phyloP scores from a whole-genome alignment of 1,139 yeast genomes.

The Taphrina betulina region DNA sequence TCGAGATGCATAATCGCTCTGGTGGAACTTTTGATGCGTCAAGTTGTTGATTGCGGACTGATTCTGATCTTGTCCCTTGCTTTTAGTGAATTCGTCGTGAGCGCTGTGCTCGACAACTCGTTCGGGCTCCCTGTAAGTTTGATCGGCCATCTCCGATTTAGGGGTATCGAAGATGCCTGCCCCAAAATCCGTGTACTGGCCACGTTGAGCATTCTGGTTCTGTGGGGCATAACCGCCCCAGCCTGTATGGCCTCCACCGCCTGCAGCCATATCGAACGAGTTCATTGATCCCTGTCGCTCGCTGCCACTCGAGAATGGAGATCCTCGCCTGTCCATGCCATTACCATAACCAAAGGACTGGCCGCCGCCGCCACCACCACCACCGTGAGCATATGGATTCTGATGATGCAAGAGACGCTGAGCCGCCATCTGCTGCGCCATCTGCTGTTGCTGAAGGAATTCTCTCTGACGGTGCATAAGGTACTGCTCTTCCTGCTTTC shows the following conservation, averaged over 20 bases:
- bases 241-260: slow-evolving; percentile 15
- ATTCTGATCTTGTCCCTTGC: slow-evolving; percentile 1
- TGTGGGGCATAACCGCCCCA: slow-evolving; percentile 23
- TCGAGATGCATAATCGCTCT: slow-evolving; percentile 13
- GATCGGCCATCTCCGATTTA: slow-evolving; percentile 34
- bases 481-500: slow-evolving; percentile 37
- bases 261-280: slow-evolving; percentile 13
- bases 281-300: slow-evolving; percentile 19
- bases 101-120: not conserved
- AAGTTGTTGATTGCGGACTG: not conserved
- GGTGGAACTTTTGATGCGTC: not conserved
- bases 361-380: not conserved
- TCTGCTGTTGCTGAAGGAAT: slow-evolving; percentile 35
- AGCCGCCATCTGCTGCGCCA: slow-evolving; percentile 33
- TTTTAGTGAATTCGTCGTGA: slow-evolving; percentile 11
- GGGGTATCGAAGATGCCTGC: slow-evolving; percentile 35
- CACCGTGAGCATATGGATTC: slow-evolving; percentile 10
- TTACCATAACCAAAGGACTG: not conserved
- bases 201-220: slow-evolving; percentile 19
- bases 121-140: slow-evolving; percentile 23
- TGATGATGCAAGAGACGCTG: slow-evolving; percentile 27
- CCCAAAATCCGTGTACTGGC: slow-evolving; percentile 32
- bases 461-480: slow-evolving; percentile 37
- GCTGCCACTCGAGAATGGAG: slow-evolving; percentile 23
- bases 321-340: slow-evolving; percentile 27